Evolutionary conservation across 2,329 filamentous ascomycete genomes (phyloP), one percentile per base, ranked within the genome.

Genomic region (Fusarium chaquense): DNA sequence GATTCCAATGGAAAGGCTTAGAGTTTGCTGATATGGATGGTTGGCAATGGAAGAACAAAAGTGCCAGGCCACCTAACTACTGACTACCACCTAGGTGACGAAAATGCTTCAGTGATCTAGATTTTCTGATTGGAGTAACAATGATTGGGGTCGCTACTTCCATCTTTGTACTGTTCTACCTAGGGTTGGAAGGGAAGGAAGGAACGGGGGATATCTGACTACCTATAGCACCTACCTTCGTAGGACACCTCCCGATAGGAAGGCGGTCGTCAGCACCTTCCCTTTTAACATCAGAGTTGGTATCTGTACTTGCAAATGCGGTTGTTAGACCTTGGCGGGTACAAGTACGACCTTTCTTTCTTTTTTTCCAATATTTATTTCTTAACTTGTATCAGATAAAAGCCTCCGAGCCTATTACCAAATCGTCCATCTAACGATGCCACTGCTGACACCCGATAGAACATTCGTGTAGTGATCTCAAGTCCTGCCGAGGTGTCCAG

Each of bases 1-100:
- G 26, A 58, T 65, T 47, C 65, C 69, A 12, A 71, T 59, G 11
- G 62, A 67, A 26, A 30, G 38, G 6, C 13, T 35, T 30, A 18
- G 40, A 12, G 18, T 36, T 49, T 65, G 18, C 30, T 38, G 26
- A 40, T 60, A 32, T 33, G 33, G 22, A 33, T 38, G 53, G 16
- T 15, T 24, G 30, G 40, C 12, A 26, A 44, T 18, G 16, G 41
- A 46, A 49, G 9, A 35, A 65, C 54, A 65, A 65, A 64, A 59
- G 60, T 58, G 24, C 52, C 60, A 65, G 57, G 33, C n/a, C 40
- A 33, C 28, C 28, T 30, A 30, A 5, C 24, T 26, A 36, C 20
- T 26, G 15, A 26, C 16, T 22, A 43, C 15, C 15, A 35, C 45
- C 22, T 10, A 50, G 38, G 51, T 45, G 33, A 64, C 59, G 22